A percentile compares a stretch with the other conserved stretches of the same genome.
Conservation (phyloP, 1,284 basidiomycete genomes). For the Quambalaria eucalypti region DNA sequence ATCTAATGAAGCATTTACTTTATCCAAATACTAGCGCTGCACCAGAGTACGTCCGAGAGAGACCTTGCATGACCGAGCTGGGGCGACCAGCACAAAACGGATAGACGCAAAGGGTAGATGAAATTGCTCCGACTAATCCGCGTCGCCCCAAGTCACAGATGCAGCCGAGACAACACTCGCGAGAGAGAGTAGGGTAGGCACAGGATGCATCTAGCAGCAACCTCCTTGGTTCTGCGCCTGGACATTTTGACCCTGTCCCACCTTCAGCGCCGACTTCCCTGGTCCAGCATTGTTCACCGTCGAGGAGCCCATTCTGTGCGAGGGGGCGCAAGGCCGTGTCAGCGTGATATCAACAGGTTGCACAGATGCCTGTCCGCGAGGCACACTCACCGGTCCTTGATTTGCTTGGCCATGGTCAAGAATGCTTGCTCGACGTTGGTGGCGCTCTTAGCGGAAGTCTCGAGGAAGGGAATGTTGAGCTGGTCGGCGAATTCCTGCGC, state of each 20-base stretch:
- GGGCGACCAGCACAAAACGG: too few relatives aligned
- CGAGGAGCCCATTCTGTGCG: slow-evolving; percentile 35
- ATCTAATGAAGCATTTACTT: too few relatives aligned
- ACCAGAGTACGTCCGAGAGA: too few relatives aligned
- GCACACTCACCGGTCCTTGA: slow-evolving; percentile 39
- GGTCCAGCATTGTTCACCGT: slow-evolving; percentile 37
- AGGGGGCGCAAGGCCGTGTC: not conserved
- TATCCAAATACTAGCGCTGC: too few relatives aligned
- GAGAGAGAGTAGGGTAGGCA: too few relatives aligned
- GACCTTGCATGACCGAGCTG: too few relatives aligned
- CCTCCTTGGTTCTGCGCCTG: slow-evolving; percentile 32
- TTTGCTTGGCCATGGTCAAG: slow-evolving; percentile 51
- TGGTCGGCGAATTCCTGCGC: slow-evolving; percentile 35
- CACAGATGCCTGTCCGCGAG: not conserved
- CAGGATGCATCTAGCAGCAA: slow-evolving; percentile 43
- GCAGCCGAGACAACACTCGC: too few relatives aligned
- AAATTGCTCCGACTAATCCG: too few relatives aligned
- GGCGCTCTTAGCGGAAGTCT: slow-evolving; percentile 51
- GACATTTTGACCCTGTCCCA: slow-evolving; percentile 43
- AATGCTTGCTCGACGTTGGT: slow-evolving; percentile 52
- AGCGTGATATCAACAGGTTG: not conserved
- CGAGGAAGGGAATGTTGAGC: slow-evolving; percentile 48
- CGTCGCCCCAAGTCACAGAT: too few relatives aligned
- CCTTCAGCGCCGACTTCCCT: slow-evolving; percentile 44
- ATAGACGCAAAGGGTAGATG: too few relatives aligned